Evolutionary conservation across 2,329 filamentous ascomycete species (phyloP), one percentile per base, ranked within the genome.

Genomic region (Venturia pyrina): DNA sequence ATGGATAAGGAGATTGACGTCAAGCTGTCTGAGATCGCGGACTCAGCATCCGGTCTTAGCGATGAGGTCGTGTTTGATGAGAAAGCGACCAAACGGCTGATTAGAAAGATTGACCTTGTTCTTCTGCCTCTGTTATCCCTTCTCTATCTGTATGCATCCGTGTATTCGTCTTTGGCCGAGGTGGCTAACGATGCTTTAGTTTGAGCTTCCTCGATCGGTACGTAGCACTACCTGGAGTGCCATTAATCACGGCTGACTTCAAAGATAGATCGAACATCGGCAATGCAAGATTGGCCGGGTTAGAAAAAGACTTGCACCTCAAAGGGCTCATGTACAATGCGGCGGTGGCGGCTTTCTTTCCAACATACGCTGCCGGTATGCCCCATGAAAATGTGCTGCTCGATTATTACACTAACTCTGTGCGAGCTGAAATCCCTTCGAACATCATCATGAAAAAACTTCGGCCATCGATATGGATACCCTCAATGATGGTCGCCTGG

Each of bases 161-260:
- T 34, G 15, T 24, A 17, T 24, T 32, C 43, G 15, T 19, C 4
- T n/a, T 17, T 41, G 28, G 3, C 24, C n/a, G 7, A 15, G n/a
- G 21, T 19, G 44, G n/a, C 46, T 48, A 32, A 56, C 24, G 17
- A 24, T 19, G 13, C 11, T 24, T 5, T 19, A 64, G 62, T 40
- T 48, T 64, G 41, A 50, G 43, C 28, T 64, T 64, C 37, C 46
- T 64, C 15, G 62, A 64, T 15, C 41, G 62, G 43, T 62, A 62
- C 7, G 17, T 17, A 10, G 5, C n/a, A 44, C 8, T 19, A 11
- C n/a, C 6, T 17, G 17, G 2, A 48, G n/a, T 17, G 15, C 40
- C 0, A 76, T 89, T 1, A 88, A 88, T 69, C 78, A 89, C 11
- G 88, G 85, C 75, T 88, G 86, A 0, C 53, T 84, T 67, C 63